phyloP scores from a whole-genome alignment of 768 basidiomycete species.

The Roridomyces roridus region DNA sequence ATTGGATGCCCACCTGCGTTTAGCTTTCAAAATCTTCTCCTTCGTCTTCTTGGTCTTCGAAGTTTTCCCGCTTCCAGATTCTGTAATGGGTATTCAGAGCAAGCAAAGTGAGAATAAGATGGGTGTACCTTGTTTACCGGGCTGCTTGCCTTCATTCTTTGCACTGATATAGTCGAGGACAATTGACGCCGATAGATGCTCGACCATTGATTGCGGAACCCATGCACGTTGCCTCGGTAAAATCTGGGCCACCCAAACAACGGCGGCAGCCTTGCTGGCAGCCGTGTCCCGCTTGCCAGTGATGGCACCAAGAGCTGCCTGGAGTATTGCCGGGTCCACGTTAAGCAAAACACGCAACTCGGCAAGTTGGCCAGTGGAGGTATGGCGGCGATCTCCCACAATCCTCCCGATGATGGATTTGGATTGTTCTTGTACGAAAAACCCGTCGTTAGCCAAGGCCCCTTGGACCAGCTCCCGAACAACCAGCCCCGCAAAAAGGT shows the following conservation, averaged over 20 bases:
- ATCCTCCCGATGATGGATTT: conserved; percentile 1
- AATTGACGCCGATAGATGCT: neutral
- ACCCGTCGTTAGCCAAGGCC: neutral
- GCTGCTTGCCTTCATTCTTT: no score
- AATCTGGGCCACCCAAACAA: neutral
- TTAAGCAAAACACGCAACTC: conserved; percentile 2
- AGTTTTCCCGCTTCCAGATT: no score
- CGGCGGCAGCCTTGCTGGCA: neutral
- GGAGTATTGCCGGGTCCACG: neutral
- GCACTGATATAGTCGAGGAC: conserved; percentile 4
- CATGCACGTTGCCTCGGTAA: neutral
- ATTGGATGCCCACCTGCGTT: neutral
- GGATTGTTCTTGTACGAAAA: fast-evolving
- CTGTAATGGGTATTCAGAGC: no score
- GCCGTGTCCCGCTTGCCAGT: neutral
- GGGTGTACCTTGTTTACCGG: neutral
- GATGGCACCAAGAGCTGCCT: neutral
- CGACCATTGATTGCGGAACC: conserved; percentile 5
- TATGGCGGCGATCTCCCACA: neutral
- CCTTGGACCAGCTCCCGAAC: neutral
- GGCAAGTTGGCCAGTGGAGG: conserved; percentile 4
- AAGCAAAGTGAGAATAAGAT: neutral
- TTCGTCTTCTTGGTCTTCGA: no score
- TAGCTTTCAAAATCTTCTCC: no score
- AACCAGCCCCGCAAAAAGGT: conserved; percentile 5